Evolutionary conservation across 2,329 filamentous ascomycete species (phyloP), one percentile per base, ranked within the genome.

Genomic region (Trichoderma sp.): DNA sequence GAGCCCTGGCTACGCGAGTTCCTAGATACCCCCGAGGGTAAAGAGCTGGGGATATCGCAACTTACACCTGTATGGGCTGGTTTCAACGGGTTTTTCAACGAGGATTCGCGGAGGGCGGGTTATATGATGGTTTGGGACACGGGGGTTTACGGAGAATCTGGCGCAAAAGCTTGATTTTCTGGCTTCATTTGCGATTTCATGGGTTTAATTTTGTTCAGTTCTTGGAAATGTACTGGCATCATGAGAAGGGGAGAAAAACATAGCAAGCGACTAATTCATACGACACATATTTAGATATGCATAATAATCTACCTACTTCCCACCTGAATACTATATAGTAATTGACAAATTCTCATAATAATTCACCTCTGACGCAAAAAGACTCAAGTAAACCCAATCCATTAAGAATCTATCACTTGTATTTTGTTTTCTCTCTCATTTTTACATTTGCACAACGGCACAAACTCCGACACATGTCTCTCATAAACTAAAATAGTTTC

Each of bases 61-160:
- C 74, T 79, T 89, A 84, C 76, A 14, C 85, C 86, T 77, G 88
- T 87, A 8, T 92, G 90, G 91, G 84, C 84, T 53, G 87, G 85
- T 3, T 90, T 87, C 83, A 93, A 92, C 80, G 91, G 90, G 12
- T 83, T 90, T 65, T 92, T 91, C 80, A 90, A 89, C 77, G 91
- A 92, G 80, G 91, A 93, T 80, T 87, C 85, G 83, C 85, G 90
- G 73, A 86, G 91, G 74, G 81, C 84, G 2, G 91, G 91, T 1
- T 85, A 85, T 77, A 84, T 93, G 77, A 85, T 92, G 33, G 89
- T 93, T 21, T 93, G 91, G 91, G 87, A 90, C 62, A 88, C 87
- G 3, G 85, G 85, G 4, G 75, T 85, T 21, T 84, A 83, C 66
- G 75, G 77, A 18, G 76, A 78, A 14, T 62, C 64, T 6, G 73